These are phyloP conservation scores for Priceomyces haplophilus DNA, from an alignment of 805 yeast species.

Conservation along the genomic window DNA sequence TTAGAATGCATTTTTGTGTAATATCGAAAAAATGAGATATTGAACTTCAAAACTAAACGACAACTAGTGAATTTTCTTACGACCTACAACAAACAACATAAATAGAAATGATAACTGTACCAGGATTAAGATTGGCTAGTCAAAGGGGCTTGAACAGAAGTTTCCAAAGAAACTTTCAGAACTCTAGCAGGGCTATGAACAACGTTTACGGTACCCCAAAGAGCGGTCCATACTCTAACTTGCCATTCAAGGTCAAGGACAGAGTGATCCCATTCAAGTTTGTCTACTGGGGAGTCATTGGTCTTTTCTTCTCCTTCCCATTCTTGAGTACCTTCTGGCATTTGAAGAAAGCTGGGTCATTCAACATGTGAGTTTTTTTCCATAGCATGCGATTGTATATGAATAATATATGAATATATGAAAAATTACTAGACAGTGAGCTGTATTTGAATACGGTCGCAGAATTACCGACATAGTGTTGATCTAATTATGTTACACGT, in stretches of 20 bases:
- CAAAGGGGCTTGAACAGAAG: slow-evolving; percentile 7
- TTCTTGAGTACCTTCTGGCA: slow-evolving; percentile 76
- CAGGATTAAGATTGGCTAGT: slow-evolving; percentile 11
- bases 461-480: neutral
- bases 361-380: slow-evolving; percentile 10
- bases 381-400: slow-evolving; percentile 2
- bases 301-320: slow-evolving; percentile 55
- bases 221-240: slow-evolving; percentile 79
- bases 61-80: neutral
- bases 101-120: slow-evolving; percentile 23
- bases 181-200: slow-evolving; percentile 38
- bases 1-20: slow-evolving; percentile 9
- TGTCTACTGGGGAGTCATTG: slow-evolving; percentile 75
- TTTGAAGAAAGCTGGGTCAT: slow-evolving; percentile 79
- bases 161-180: slow-evolving; percentile 42
- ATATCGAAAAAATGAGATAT: slow-evolving; percentile 4
- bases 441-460: neutral
- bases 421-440: neutral
- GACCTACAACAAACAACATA: neutral
- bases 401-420: slow-evolving; percentile 1
- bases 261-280: slow-evolving; percentile 77
- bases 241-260: slow-evolving; percentile 92
- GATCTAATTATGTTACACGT: slow-evolving; percentile 3
- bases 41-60: neutral
- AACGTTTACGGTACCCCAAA: slow-evolving; percentile 38